phyloP scores from a whole-genome alignment of 768 basidiomycete genomes.

The Hortiboletus flavorubellus region DNA sequence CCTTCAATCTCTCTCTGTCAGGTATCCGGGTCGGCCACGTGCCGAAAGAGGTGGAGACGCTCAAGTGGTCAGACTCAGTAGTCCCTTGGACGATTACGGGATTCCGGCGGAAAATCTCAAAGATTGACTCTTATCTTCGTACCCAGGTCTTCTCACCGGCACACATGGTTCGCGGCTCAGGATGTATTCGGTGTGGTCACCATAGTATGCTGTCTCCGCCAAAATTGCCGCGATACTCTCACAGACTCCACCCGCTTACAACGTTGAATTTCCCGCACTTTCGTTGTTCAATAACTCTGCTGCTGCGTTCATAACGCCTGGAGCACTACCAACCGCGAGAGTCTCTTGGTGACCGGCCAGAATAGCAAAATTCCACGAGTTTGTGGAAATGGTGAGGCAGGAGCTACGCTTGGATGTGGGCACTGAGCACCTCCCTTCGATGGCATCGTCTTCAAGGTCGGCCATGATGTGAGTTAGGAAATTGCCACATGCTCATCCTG shows the following conservation, averaged over 20 bases:
- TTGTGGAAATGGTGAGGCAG: conserved; percentile 1
- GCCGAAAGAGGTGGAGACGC: conserved; percentile 4
- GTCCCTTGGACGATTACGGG: not conserved
- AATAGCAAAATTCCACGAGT: conserved; percentile 13
- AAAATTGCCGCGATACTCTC: not conserved
- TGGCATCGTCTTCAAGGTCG: conserved; percentile 14
- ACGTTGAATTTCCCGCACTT: not conserved
- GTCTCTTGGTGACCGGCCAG: conserved; percentile 14
- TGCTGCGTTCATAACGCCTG: conserved; percentile 12
- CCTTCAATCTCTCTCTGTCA: no score
- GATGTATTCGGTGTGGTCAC: not conserved
- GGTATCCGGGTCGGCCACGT: conserved; percentile 7
- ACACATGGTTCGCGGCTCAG: conserved; percentile 1
- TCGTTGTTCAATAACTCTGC: conserved; percentile 11
- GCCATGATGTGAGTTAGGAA: conserved; percentile 11
- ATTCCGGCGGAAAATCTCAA: not conserved
- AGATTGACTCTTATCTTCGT: not conserved
- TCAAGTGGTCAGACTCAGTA: conserved; percentile 2
- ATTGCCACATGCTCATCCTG: not conserved
- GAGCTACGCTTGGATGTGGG: not conserved
- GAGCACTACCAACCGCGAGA: conserved; percentile 16
- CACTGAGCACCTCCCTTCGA: not conserved
- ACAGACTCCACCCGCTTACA: no score
- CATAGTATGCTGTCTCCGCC: conserved; percentile 1
- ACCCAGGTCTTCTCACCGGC: conserved; percentile 4